Evolutionary conservation across 257 asterid genomes (phyloP).

Genomic region (Henckelia pumila): DNA sequence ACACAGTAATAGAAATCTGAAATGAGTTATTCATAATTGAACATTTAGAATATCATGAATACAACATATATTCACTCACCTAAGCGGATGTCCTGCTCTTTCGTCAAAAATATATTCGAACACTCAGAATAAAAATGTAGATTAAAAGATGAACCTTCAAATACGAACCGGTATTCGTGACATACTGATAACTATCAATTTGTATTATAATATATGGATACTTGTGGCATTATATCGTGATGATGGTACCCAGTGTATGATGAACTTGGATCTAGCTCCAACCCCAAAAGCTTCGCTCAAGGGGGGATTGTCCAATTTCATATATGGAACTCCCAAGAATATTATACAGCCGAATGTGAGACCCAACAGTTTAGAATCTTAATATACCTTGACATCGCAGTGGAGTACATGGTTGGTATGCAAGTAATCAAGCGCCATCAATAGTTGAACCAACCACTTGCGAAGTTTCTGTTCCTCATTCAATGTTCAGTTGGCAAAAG

Average conservation of each 20-base stretch:
- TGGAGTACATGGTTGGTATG: constrained; percentile 84
- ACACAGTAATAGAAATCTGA: constrained; percentile 1
- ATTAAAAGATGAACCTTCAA: constrained; percentile 26
- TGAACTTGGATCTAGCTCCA: too few relatives aligned
- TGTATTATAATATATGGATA: neutral
- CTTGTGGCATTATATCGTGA: neutral
- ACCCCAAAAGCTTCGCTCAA: too few relatives aligned
- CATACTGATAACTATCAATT: neutral
- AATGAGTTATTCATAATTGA: neutral
- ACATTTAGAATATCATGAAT: neutral
- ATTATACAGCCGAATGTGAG: too few relatives aligned
- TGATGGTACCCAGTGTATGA: too few relatives aligned
- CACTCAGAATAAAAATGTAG: constrained; percentile 54
- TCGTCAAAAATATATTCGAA: constrained; percentile 91
- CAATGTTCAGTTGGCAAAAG: constrained; percentile 23
- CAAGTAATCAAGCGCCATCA: constrained; percentile 95
- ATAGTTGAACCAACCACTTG: constrained; percentile 91
- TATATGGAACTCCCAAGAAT: too few relatives aligned
- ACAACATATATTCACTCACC: constrained; percentile 41
- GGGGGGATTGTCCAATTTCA: too few relatives aligned
- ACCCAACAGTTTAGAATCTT: neutral
- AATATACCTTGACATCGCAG: constrained; percentile 92
- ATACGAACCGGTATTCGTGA: neutral
- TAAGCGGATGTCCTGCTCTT: constrained; percentile 86
- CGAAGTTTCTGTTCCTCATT: constrained; percentile 75